Evolutionary conservation across 2,329 filamentous ascomycete species (phyloP).

Genomic region (Dothiorella sarmentorum): DNA sequence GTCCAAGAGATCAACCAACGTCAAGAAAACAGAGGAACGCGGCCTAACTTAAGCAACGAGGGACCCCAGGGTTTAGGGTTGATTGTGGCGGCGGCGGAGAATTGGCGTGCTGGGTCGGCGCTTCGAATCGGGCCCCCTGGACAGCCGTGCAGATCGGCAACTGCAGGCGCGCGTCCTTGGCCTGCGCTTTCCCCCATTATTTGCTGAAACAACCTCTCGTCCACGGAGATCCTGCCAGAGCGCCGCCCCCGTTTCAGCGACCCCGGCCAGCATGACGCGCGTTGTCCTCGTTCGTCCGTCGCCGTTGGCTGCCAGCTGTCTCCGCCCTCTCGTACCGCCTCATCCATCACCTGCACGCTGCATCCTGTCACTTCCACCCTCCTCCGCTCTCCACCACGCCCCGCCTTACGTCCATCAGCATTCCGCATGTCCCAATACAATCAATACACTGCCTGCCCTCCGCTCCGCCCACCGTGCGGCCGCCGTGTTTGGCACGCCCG

Average conservation of each 20-base stretch:
- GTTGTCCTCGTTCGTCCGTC: slow-evolving; percentile 5
- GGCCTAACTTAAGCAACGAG: slow-evolving; percentile 8
- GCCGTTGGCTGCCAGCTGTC: not conserved
- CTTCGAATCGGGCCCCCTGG: slow-evolving; percentile 3
- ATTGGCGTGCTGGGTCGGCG: not conserved
- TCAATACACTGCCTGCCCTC: not conserved
- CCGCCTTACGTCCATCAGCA: slow-evolving; percentile 8
- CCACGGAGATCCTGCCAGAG: slow-evolving; percentile 1
- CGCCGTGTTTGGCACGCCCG: slow-evolving; percentile 1
- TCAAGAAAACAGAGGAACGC: not conserved
- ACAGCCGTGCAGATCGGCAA: slow-evolving; percentile 9
- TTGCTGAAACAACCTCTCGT: slow-evolving; percentile 11
- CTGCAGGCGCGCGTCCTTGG: not conserved
- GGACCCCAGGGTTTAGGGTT: slow-evolving; percentile 6
- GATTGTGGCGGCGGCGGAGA: slow-evolving; percentile 14
- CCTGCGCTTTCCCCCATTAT: slow-evolving; percentile 3
- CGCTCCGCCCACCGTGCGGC: not conserved
- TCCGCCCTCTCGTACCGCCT: not conserved
- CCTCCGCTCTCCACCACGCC: not conserved
- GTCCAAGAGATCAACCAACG: not conserved
- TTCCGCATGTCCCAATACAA: slow-evolving; percentile 15
- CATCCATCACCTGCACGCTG: not conserved
- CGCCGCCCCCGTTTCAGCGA: slow-evolving; percentile 15
- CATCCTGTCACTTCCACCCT: not conserved
- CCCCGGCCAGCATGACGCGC: slow-evolving; percentile 11